Evolutionary conservation across 306 rosid species (phyloP).

Genomic region (Prunus kanzakura): DNA sequence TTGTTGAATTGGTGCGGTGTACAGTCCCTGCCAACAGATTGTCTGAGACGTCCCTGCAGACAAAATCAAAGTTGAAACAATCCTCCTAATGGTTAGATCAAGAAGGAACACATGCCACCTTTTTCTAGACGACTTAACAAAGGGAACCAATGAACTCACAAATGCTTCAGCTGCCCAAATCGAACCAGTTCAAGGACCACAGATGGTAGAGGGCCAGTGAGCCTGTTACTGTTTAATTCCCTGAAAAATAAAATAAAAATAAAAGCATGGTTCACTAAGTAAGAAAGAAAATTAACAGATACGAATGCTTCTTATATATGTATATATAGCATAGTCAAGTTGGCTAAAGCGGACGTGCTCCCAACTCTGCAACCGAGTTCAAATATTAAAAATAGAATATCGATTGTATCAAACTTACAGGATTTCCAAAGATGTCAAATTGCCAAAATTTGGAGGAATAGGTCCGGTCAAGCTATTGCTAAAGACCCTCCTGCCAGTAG

Average conservation of each 20-base stretch:
- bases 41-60: conserved; percentile 10
- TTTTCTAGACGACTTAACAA: neutral
- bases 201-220: conserved; percentile 15
- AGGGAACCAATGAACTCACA: conserved; percentile 12
- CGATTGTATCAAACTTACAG: neutral
- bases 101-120: neutral
- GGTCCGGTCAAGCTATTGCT: conserved; percentile 19
- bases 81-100: neutral
- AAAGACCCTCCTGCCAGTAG: conserved; percentile 14
- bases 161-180: conserved; percentile 6
- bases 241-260: neutral
- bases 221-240: conserved; percentile 21
- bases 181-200: conserved; percentile 25
- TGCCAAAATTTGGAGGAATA: conserved; percentile 26
- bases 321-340: no score
- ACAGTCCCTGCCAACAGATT: conserved; percentile 11
- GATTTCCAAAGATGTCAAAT: conserved; percentile 8
- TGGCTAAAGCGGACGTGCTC: no score
- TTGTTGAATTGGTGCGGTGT: neutral
- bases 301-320: neutral
- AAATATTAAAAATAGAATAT: no score
- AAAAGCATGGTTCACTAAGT: neutral
- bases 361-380: no score
- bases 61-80: neutral
- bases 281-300: neutral